phyloP scores from a whole-genome alignment of 2,329 filamentous ascomycete species.

The Pseudogymnoascus sp. region DNA sequence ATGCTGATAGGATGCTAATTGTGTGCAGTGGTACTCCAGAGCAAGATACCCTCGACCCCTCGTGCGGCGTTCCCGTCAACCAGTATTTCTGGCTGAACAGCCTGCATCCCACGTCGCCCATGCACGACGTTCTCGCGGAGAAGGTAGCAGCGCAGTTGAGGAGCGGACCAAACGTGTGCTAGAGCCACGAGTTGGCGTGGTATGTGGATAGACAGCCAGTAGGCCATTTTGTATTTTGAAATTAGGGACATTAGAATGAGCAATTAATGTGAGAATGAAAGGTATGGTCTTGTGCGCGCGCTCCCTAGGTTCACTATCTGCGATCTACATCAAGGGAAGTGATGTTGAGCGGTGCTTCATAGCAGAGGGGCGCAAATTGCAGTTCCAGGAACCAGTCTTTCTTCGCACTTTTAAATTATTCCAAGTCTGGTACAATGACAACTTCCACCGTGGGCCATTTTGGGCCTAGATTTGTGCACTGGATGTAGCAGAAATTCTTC shows the following conservation, averaged over 20 bases:
- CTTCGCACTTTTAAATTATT: neutral
- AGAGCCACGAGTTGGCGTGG: neutral
- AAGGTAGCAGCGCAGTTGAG: slow-evolving; percentile 36
- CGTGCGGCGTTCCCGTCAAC: slow-evolving; percentile 49
- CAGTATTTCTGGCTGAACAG: slow-evolving; percentile 59
- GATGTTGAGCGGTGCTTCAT: too few relatives aligned
- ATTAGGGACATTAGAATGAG: neutral
- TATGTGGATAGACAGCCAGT: neutral
- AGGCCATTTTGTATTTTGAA: neutral
- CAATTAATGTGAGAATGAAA: neutral
- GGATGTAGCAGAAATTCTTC: neutral
- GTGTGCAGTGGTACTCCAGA: slow-evolving; percentile 38
- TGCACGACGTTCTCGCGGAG: slow-evolving; percentile 53
- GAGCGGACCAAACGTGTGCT: slow-evolving; percentile 35
- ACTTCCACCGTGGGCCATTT: neutral
- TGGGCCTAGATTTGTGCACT: neutral
- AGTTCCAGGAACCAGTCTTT: neutral
- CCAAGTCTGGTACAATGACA: neutral
- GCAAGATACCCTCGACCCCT: slow-evolving; percentile 34
- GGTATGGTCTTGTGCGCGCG: neutral
- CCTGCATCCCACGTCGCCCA: slow-evolving; percentile 56
- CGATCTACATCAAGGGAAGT: too few relatives aligned
- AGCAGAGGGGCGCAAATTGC: neutral
- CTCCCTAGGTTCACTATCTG: neutral
- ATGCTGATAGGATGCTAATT: slow-evolving; percentile 12